phyloP scores from a whole-genome alignment of 2,329 filamentous ascomycete genomes.

The Calonectria pteridis region DNA sequence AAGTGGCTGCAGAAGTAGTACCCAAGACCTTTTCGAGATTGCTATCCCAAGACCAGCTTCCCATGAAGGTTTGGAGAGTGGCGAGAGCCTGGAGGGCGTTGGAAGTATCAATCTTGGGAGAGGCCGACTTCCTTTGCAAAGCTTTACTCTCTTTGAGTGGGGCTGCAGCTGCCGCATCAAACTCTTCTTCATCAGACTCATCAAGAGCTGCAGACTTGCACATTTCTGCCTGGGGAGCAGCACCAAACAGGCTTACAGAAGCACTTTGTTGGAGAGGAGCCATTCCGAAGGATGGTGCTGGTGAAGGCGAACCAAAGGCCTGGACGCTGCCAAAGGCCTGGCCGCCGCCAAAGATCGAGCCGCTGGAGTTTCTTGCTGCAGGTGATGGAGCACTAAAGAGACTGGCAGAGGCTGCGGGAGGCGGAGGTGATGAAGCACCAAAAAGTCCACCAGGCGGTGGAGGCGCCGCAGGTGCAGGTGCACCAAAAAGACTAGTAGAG shows the following conservation, averaged over 20 bases:
- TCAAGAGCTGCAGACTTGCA: background rate
- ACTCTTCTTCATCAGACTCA: background rate
- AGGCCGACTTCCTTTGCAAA: background rate
- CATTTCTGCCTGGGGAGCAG: background rate
- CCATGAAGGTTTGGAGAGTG: constrained; percentile 59
- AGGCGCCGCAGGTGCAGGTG: background rate
- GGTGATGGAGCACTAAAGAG: background rate
- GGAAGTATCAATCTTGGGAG: background rate
- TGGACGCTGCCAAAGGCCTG: background rate
- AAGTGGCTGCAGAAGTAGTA: constrained; percentile 20
- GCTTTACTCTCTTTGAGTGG: background rate
- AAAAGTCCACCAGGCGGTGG: background rate
- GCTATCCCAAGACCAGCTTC: constrained; percentile 47
- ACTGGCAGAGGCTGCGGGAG: background rate
- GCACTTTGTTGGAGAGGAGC: background rate
- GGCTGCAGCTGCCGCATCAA: background rate
- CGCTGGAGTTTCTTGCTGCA: background rate
- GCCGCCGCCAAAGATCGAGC: background rate
- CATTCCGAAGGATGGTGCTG: background rate
- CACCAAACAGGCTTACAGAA: background rate
- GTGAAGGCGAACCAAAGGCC: background rate
- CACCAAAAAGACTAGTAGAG: background rate
- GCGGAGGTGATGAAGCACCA: background rate
- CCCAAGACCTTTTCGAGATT: constrained; percentile 47
- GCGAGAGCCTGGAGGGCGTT: constrained; percentile 56